Conservation (phyloP, 768 basidiomycete species). For the Leucocoprinus birnbaumii region DNA sequence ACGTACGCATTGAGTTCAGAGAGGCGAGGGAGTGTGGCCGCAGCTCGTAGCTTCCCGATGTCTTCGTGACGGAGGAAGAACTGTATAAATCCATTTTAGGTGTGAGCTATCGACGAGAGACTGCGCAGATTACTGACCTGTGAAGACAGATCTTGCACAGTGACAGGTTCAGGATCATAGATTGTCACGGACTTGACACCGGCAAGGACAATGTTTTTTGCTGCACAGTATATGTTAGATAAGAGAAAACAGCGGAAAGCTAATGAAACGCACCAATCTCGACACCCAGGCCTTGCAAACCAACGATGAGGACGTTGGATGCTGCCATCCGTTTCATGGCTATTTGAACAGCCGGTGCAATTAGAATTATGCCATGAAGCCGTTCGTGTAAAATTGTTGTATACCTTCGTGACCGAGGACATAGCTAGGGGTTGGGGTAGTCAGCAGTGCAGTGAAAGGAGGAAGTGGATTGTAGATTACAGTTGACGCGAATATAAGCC, state of each 20-base stretch:
- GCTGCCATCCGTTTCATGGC: conserved; percentile 99
- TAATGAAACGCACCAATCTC: conserved; percentile 82
- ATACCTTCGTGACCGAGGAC: conserved; percentile 95
- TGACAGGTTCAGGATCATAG: conserved; percentile 88
- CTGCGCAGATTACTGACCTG: conserved; percentile 57
- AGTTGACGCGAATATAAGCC: conserved; percentile 92
- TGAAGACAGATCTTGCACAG: conserved; percentile 87
- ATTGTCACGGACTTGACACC: conserved; percentile 97
- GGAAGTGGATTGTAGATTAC: conserved; percentile 35
- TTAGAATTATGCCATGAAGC: too few relatives aligned
- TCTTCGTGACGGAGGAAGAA: conserved; percentile 92
- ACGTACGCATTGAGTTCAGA: conserved; percentile 96
- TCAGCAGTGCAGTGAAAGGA: not conserved
- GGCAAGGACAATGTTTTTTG: conserved; percentile 93
- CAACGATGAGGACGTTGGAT: conserved; percentile 93
- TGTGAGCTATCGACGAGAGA: not conserved
- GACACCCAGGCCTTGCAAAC: conserved; percentile 87
- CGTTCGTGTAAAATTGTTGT: conserved; percentile 10
- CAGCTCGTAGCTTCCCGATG: conserved; percentile 84
- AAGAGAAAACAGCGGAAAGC: not conserved
- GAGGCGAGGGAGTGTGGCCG: conserved; percentile 82
- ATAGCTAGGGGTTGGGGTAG: conserved; percentile 45
- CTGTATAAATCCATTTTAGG: conserved; percentile 34
- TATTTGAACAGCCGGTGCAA: too few relatives aligned
- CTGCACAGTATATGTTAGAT: conserved; percentile 34